A percentile compares a stretch with the other conserved stretches of the same genome.
phyloP scores from a whole-genome alignment of 768 basidiomycete genomes.

The Pholiota molesta region DNA sequence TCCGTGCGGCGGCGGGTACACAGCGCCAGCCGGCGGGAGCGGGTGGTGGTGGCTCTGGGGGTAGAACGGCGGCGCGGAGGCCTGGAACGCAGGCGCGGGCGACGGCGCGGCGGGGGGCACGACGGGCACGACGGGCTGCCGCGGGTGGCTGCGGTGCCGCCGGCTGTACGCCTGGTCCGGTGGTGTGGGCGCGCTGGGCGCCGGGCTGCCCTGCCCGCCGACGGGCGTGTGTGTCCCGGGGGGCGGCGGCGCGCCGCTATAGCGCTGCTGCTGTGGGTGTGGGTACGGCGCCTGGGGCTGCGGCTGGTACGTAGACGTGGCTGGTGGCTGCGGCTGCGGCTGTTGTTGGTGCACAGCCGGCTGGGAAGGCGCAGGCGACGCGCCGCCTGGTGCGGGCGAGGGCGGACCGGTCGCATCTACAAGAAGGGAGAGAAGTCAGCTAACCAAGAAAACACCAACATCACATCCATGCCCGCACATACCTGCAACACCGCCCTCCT shows the following conservation, averaged over 20 bases:
- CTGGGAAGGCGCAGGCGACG: background rate
- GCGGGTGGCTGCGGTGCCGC: background rate
- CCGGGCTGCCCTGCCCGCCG: background rate
- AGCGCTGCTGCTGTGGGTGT: background rate
- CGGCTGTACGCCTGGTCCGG: constrained; percentile 21
- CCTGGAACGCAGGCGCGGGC: constrained; percentile 13
- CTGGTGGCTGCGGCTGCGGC: background rate
- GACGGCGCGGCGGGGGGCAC: too few relatives aligned
- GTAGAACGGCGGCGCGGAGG: constrained; percentile 11
- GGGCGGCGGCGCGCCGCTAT: background rate
- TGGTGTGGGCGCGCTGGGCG: background rate
- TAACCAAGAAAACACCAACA: too few relatives aligned
- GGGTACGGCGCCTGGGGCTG: background rate
- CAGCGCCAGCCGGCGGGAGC: background rate
- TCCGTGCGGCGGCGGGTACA: constrained; percentile 4
- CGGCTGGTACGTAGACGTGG: background rate
- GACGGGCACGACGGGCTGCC: constrained; percentile 1
- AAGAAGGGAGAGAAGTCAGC: too few relatives aligned
- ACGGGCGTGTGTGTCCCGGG: background rate
- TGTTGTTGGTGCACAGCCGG: background rate
- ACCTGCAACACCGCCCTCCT: background rate
- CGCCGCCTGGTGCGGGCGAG: background rate
- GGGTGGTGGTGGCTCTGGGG: constrained; percentile 8
- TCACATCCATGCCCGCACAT: background rate
- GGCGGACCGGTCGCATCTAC: constrained; percentile 1